phyloP scores from a whole-genome alignment of 805 yeast species.

The Kluyveromyces wickerhamii region DNA sequence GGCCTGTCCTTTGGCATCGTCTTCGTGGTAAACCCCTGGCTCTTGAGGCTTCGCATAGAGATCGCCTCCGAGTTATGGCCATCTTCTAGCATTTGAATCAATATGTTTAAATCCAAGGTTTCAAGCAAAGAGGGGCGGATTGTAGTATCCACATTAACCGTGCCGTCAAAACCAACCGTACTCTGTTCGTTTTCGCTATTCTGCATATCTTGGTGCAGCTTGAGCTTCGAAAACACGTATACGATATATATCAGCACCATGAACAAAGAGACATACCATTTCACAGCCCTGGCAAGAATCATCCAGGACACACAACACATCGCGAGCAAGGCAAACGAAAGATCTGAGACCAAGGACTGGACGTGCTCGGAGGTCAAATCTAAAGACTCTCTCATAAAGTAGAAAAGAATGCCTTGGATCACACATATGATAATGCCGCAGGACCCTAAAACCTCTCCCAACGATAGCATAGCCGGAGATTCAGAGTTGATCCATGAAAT shows the following conservation, averaged over 20 bases:
- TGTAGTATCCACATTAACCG: slow-evolving; percentile 4
- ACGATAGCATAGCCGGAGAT: slow-evolving; percentile 23
- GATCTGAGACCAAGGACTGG: slow-evolving; percentile 19
- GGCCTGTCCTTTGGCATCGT: background rate
- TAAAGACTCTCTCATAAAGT: slow-evolving; percentile 8
- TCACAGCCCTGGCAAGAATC: slow-evolving; percentile 17
- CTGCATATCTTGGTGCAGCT: background rate
- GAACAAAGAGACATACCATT: slow-evolving; percentile 19
- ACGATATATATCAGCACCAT: slow-evolving; percentile 22
- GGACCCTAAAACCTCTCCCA: slow-evolving; percentile 32
- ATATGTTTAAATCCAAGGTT: slow-evolving; percentile 24
- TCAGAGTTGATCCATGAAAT: slow-evolving; percentile 28
- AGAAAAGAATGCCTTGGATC: slow-evolving; percentile 20
- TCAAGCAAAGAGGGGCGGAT: slow-evolving; percentile 26
- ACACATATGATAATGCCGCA: slow-evolving; percentile 32
- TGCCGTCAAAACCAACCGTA: background rate
- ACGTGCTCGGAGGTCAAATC: slow-evolving; percentile 15
- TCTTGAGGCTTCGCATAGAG: background rate
- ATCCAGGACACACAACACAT: slow-evolving; percentile 21
- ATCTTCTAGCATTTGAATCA: slow-evolving; percentile 21
- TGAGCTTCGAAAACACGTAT: slow-evolving; percentile 17
- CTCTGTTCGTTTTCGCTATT: background rate
- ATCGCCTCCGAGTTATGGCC: slow-evolving; percentile 8
- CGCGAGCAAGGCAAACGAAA: slow-evolving; percentile 20
- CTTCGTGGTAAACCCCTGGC: background rate